Evolutionary conservation across 2,329 filamentous ascomycete species (phyloP).

Genomic region (Rutstroemia sp.): DNA sequence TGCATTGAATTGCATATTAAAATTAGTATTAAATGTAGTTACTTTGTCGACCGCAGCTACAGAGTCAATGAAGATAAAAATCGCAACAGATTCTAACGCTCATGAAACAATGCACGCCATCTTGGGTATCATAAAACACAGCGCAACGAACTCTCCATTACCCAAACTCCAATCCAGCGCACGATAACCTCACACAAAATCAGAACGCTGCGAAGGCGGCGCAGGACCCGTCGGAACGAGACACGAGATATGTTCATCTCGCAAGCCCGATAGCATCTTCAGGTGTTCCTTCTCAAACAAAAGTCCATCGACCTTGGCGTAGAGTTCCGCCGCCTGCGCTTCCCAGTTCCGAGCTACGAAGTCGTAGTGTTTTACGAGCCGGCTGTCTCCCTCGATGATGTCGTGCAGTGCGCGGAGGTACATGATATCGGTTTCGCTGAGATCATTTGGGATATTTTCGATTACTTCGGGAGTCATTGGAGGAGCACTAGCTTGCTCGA

Average conservation of each 20-base stretch:
- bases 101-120: no score
- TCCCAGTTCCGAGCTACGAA: background rate
- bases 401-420: background rate
- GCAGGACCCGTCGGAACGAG: background rate
- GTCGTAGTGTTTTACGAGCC: background rate
- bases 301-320: background rate
- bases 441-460: background rate
- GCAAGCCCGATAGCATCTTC: background rate
- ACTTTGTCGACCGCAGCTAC: background rate
- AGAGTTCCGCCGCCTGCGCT: background rate
- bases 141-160: background rate
- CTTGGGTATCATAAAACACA: background rate
- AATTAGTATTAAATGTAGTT: background rate
- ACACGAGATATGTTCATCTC: background rate
- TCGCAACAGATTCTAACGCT: background rate
- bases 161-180: background rate
- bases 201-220: background rate
- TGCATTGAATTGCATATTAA: no score
- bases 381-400: background rate
- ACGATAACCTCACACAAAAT: background rate
- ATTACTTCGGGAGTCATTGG: background rate
- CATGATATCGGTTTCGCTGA: background rate
- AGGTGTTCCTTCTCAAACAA: background rate
- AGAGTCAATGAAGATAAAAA: background rate
- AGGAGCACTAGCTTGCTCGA: background rate